Evolutionary conservation across 768 basidiomycete genomes (phyloP), one percentile per base, ranked within the genome.

Genomic region (Amanita polypyramis): DNA sequence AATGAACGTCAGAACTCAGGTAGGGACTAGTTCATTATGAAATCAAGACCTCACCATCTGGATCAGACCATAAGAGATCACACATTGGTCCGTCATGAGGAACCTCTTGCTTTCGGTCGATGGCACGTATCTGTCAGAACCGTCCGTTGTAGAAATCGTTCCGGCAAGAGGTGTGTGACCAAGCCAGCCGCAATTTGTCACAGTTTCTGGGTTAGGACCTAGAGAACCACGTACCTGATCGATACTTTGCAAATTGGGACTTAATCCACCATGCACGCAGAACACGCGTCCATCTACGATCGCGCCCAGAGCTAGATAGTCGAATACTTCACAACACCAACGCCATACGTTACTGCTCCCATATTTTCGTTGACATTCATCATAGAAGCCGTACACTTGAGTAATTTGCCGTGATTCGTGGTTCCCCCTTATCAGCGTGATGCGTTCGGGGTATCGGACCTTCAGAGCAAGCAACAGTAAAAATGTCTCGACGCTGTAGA

Each of bases 21-120:
- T 5, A 40, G 14, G 25, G 14, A 15, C 40, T 42, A 42, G 25
- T 9, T n/a, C n/a, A 29, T 27, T 15, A 42, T 37, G 48, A 41
- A 37, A 34, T 51, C 19, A 35, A 14, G 30, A n/a, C 60, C 75
- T 54, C 48, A 93, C 93, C 94, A 63, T 98, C 95, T 38, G 95
- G 95, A 70, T 98, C 95, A 51, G 94, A 96, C 95, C 95, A 98
- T n/a, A 98, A 72, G 2, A 98, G 71, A 66, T 98, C 95, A 60
- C 95, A 98, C 95, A 98, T 97, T 6, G 93, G 83, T 10, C 95
- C 95, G 60, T 98, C 95, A 63, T 98, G 95, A 21, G 95, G 95
- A 19, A 98, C 95, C 61, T 98, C 95, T 64, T 95, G 92, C 63
- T 94, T 93, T 29, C 95, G 70, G 70, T 97, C 94, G 57, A 98